Evolutionary conservation across 306 rosid genomes (phyloP).

Genomic region (Medicago ruthenica): DNA sequence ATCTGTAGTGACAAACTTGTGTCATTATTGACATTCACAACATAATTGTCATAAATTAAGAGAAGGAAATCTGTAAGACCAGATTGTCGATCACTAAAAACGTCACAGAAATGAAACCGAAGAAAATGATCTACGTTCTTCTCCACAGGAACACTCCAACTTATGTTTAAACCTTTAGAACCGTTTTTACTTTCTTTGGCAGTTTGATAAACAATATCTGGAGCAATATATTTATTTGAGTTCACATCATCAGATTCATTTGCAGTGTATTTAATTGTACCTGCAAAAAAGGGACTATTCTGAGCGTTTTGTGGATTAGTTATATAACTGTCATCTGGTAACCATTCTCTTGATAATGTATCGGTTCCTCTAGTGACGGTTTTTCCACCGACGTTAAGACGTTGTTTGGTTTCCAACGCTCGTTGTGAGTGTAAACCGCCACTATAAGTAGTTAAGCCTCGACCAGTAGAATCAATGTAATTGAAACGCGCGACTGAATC

Average conservation of each 20-base stretch:
- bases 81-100: rapidly evolving
- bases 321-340: slow-evolving; percentile 41
- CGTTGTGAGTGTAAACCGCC: slow-evolving; percentile 12
- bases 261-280: background rate
- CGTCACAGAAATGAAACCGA: slow-evolving; percentile 54
- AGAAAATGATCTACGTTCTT: slow-evolving; percentile 38
- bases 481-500: rapidly evolving
- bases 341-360: slow-evolving; percentile 47
- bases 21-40: rapidly evolving
- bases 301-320: background rate
- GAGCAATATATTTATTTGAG: slow-evolving; percentile 9
- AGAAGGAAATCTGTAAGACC: rapidly evolving
- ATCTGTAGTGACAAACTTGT: rapidly evolving
- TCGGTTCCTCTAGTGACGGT: background rate
- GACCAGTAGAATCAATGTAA: background rate
- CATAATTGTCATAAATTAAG: background rate
- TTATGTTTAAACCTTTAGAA: background rate
- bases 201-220: slow-evolving; percentile 11
- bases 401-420: slow-evolving; percentile 37
- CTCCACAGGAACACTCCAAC: slow-evolving; percentile 50
- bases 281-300: rapidly evolving
- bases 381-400: slow-evolving; percentile 50
- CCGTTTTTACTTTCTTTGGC: background rate
- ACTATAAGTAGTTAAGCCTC: rapidly evolving
- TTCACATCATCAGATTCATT: background rate